Percentiles rank a stretch among this genome's conserved stretches.
Conservation (phyloP, 1,139 yeast species). For the Geotrichum fermentans region DNA sequence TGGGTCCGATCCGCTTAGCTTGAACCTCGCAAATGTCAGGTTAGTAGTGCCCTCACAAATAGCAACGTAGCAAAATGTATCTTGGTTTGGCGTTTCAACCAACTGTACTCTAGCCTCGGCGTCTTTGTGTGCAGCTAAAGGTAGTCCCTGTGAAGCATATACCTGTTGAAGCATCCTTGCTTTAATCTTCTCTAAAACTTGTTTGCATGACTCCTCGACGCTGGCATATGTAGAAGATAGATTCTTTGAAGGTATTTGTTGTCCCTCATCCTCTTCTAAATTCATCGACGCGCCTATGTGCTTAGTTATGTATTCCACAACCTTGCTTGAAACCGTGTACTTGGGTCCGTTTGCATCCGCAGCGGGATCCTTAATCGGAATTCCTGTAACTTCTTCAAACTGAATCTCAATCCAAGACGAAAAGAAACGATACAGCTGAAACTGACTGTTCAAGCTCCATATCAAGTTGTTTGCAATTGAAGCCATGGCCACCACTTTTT, state of each 20-base stretch:
- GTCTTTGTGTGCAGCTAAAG: background rate
- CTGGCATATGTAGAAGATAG: background rate
- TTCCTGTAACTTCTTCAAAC: constrained; percentile 26
- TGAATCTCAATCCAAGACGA: constrained; percentile 38
- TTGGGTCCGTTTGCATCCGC: constrained; percentile 24
- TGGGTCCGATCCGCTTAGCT: background rate
- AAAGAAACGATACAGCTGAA: constrained; percentile 48
- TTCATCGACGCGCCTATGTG: constrained; percentile 16
- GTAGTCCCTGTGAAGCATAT: constrained; percentile 1
- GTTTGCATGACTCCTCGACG: constrained; percentile 1
- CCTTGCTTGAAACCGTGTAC: constrained; percentile 26
- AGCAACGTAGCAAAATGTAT: constrained; percentile 6
- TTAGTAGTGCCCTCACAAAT: background rate
- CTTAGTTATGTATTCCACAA: constrained; percentile 26
- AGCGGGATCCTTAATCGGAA: constrained; percentile 20
- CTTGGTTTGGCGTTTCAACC: constrained; percentile 1
- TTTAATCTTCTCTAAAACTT: constrained; percentile 20
- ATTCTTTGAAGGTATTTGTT: constrained; percentile 8
- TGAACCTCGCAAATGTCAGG: constrained; percentile 3
- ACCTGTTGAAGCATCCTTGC: constrained; percentile 21
- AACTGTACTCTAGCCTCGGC: constrained; percentile 2
- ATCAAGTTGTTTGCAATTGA: constrained; percentile 42
- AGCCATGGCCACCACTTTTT: constrained; percentile 37
- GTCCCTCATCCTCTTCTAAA: constrained; percentile 2
- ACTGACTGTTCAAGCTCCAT: constrained; percentile 51